Percentiles rank a stretch among this genome's conserved stretches.
Conservation (phyloP, 2,329 filamentous ascomycete genomes). For the Talaromyces funiculosus region DNA sequence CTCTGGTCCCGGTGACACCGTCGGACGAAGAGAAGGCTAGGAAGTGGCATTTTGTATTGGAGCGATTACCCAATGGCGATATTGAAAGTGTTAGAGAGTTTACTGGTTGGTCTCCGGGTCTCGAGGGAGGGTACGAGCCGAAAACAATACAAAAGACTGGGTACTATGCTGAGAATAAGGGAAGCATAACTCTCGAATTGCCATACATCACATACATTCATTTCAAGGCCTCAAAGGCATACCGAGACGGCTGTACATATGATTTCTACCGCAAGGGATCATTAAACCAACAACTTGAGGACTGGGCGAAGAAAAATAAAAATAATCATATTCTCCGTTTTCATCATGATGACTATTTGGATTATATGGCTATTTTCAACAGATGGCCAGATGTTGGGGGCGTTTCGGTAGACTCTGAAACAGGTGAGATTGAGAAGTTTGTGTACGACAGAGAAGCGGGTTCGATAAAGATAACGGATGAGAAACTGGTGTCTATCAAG, state of each 20-base stretch:
- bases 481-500: not conserved
- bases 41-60: conserved; percentile 9
- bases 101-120: conserved; percentile 2
- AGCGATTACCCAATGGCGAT: not conserved
- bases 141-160: not conserved
- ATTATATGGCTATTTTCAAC: not conserved
- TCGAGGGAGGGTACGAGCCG: conserved; percentile 5
- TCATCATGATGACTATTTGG: not conserved
- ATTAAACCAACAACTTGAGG: not conserved
- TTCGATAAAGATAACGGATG: not conserved
- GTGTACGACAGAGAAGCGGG: conserved; percentile 6
- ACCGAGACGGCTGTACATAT: conserved; percentile 1
- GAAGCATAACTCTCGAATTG: not conserved
- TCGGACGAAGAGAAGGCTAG: conserved; percentile 10
- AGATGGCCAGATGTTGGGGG: not conserved
- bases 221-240: conserved; percentile 7
- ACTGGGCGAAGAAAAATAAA: not conserved
- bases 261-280: conserved; percentile 8
- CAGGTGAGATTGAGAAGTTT: not conserved
- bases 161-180: not conserved
- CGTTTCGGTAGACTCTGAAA: not conserved
- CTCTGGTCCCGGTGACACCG: not conserved
- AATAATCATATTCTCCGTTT: not conserved
- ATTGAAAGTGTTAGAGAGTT: not conserved
- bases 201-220: conserved; percentile 10